Conservation (phyloP, 192 early-diverging fungal genomes). For the Coemansia guatemalensis region DNA sequence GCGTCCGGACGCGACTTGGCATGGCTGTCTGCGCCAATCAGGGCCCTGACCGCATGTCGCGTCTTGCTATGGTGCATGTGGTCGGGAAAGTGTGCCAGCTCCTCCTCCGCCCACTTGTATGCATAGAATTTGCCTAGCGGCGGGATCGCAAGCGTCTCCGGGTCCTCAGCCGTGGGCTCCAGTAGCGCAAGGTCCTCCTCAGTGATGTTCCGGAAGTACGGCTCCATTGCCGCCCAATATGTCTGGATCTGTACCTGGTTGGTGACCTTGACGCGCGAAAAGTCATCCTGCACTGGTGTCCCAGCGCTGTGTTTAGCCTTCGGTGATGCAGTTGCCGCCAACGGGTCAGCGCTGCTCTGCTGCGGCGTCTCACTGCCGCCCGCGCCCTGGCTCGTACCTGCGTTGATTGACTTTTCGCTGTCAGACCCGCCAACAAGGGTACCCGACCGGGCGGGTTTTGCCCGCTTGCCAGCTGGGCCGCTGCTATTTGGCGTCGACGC, state of each 20-base stretch:
- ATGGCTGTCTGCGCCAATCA: constrained; percentile 15
- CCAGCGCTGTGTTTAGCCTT: constrained; percentile 42
- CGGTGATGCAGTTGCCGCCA: constrained; percentile 13
- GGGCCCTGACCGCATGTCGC: constrained; percentile 22
- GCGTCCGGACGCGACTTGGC: constrained; percentile 2
- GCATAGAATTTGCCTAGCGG: constrained; percentile 75
- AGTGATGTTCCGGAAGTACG: constrained; percentile 76
- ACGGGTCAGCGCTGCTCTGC: constrained; percentile 10
- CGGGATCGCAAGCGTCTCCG: constrained; percentile 77
- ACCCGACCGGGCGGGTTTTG: constrained; percentile 10
- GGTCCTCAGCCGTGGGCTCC: constrained; percentile 58
- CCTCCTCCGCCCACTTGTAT: constrained; percentile 68
- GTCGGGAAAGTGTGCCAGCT: constrained; percentile 58
- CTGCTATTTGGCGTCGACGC: constrained; percentile 10
- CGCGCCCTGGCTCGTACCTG: background rate
- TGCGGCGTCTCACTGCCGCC: constrained; percentile 4
- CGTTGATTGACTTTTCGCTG: constrained; percentile 33
- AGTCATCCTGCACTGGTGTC: constrained; percentile 58
- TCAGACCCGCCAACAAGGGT: constrained; percentile 26
- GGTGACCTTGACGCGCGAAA: constrained; percentile 65
- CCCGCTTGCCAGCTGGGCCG: constrained; percentile 32
- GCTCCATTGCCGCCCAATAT: constrained; percentile 82
- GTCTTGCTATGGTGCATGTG: constrained; percentile 43
- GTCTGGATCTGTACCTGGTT: constrained; percentile 84
- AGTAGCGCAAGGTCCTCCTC: constrained; percentile 79